A percentile compares a stretch with the other conserved stretches of the same genome.
Conservation (phyloP, 1,284 basidiomycete genomes). For the Fomitopsis schrenkii region DNA sequence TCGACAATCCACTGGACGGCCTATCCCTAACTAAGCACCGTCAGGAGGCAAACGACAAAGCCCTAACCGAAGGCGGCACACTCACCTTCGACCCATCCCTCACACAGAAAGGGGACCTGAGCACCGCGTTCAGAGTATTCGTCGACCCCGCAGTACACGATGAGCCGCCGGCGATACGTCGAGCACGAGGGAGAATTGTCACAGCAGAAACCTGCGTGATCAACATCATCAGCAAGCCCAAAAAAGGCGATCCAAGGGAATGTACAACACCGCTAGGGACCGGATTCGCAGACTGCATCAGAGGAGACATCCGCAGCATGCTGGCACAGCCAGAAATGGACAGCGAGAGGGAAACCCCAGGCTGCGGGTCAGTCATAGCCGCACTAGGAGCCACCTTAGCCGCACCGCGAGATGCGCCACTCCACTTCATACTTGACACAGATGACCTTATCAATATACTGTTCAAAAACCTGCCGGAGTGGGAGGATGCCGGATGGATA, state of each 20-base stretch:
- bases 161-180: neutral
- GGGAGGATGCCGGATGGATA: constrained; percentile 1
- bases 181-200: neutral
- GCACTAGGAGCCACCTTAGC: no score
- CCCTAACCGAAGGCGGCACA: neutral
- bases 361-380: no score
- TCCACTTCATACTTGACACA: neutral
- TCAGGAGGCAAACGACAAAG: neutral
- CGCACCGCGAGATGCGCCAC: neutral
- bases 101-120: neutral
- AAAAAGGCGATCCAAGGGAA: no score
- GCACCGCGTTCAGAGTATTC: neutral
- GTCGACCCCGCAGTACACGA: neutral
- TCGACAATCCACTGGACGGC: neutral
- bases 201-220: neutral
- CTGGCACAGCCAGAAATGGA: no score
- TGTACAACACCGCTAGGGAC: no score
- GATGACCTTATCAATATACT: neutral
- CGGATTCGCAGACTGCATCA: no score
- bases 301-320: no score
- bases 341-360: no score
- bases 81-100: neutral
- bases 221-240: no score
- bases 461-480: neutral
- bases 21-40: neutral